A percentile compares a stretch with the other conserved stretches of the same genome.
These are phyloP conservation scores for Cornus suecica DNA, from an alignment of 148 eudicot genomes.

Conservation along the genomic window DNA sequence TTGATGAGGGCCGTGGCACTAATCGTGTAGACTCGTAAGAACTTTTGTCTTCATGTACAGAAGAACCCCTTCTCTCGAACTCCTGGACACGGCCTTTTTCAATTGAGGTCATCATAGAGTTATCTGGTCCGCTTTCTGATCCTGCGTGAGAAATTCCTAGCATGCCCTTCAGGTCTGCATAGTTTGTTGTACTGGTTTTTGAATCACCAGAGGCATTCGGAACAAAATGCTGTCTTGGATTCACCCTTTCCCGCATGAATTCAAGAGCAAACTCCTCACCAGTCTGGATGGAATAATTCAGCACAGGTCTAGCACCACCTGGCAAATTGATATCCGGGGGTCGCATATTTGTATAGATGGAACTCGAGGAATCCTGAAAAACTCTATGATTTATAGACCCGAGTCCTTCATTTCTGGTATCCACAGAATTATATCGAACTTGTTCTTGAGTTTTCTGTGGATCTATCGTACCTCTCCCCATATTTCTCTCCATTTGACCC, in stretches of 20 bases:
- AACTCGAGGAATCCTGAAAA: conserved; percentile 62
- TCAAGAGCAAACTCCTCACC: conserved; percentile 39
- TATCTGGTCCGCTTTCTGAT: conserved; percentile 47
- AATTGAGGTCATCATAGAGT: conserved; percentile 40
- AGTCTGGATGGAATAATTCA: conserved; percentile 35
- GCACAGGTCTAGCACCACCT: conserved; percentile 25
- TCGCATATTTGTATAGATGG: conserved; percentile 49
- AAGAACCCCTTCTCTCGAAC: conserved; percentile 35
- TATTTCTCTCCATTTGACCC: conserved; percentile 31
- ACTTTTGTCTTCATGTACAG: conserved; percentile 31
- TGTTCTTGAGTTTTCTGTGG: conserved; percentile 43
- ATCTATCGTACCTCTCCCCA: conserved; percentile 34
- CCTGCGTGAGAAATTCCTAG: conserved; percentile 43
- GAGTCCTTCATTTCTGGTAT: conserved; percentile 47
- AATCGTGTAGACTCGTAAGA: conserved; percentile 36
- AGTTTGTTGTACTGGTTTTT: conserved; percentile 6
- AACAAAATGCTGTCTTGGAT: conserved; percentile 23
- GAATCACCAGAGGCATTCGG: conserved; percentile 24
- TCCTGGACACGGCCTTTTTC: conserved; percentile 42
- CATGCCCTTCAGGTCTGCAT: conserved; percentile 47
- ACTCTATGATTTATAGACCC: conserved; percentile 54
- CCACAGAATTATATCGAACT: conserved; percentile 35
- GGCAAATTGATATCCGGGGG: conserved; percentile 42
- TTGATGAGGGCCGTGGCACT: conserved; percentile 35
- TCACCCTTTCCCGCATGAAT: conserved; percentile 31